Base-by-base conservation (phyloP, 805 yeast species). In the Ogataea zsoltii region DNA sequence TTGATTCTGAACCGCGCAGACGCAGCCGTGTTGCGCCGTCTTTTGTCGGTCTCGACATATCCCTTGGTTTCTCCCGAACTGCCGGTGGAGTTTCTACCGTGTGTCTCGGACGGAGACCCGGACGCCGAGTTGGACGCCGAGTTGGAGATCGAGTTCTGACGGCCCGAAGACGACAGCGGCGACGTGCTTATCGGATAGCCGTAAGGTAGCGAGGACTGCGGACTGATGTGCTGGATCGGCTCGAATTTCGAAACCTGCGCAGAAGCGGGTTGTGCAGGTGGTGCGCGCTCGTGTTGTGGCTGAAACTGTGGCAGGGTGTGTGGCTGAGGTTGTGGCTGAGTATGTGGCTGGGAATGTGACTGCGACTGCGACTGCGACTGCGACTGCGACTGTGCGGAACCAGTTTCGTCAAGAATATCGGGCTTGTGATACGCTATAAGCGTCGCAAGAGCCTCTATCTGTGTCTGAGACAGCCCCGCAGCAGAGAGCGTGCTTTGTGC, bases 1-100 rank as follows among this genome's bases (percentile, higher is more conserved):
- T 88, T 89, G 62, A 89, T 79, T 53, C 99, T 77, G 73, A 92
- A 92, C 49, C 98, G 75, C 3, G 97, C 97, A 16, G 92, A 82
- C 1, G 99, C 98, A 1, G 94, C 96, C 0, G 97, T 90, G 68
- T 90, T 91, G 57, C 95, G 77, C 53, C 85, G 80, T 50, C 96
- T 77, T 68, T 88, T 92, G 59, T 86, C 94, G 36, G 74, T 76
- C 47, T 79, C 82, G 13, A 35, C 48, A 26, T 42, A 41, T 25
- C 46, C 44, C 33, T 42, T 31, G 28, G 46, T 34, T 17, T 40
- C 50, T 5, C 31, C 21, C 13, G 42, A 30, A 18, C 39, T 35
- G 7, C 26, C 21, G 26, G 35, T 23, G 25, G 37, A 34, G 16
- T 21, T 17, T 7, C 11, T 21, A 3, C 28, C 37, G 11, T 34